Evolutionary conservation across 129 eudicot species (phyloP).

Genomic region (Pittosporum tobira): DNA sequence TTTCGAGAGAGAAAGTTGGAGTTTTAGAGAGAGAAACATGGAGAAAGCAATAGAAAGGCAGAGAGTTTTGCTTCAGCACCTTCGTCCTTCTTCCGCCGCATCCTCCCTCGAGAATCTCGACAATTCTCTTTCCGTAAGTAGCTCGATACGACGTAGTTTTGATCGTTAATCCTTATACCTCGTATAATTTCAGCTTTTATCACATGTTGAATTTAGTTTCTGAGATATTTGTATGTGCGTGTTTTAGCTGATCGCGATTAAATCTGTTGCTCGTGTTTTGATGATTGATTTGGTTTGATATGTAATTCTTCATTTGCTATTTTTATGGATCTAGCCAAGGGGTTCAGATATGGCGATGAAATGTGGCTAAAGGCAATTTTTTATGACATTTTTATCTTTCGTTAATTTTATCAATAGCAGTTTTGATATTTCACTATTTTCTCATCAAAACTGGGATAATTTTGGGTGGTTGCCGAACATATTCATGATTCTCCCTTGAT

Average conservation of each 20-base stretch:
- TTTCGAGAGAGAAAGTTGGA: not conserved
- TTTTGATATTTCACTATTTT: too few species aligned
- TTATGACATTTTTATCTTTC: not conserved
- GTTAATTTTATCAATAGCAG: not conserved
- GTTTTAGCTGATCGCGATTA: conserved; percentile 2
- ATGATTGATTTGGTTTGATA: not conserved
- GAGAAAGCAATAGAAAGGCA: conserved; percentile 89
- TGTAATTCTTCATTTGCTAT: not conserved
- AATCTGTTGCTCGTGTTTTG: conserved; percentile 7
- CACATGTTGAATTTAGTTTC: not conserved
- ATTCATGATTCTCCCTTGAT: too few species aligned
- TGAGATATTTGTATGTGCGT: conserved; percentile 1
- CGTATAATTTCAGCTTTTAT: not conserved
- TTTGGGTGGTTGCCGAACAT: too few species aligned
- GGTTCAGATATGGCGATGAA: not conserved
- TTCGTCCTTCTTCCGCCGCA: conserved; percentile 58
- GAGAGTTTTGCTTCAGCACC: conserved; percentile 66
- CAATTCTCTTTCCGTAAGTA: conserved; percentile 58
- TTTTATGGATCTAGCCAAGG: not conserved
- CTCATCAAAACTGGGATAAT: too few species aligned
- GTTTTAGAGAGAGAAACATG: conserved; percentile 25
- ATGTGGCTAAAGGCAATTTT: too few species aligned
- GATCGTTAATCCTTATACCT: too few species aligned
- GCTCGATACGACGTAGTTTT: not conserved
- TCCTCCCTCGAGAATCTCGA: conserved; percentile 64